Evolutionary conservation across 2,329 filamentous ascomycete species (phyloP).

Genomic region (Pseudocercospora fuligena): DNA sequence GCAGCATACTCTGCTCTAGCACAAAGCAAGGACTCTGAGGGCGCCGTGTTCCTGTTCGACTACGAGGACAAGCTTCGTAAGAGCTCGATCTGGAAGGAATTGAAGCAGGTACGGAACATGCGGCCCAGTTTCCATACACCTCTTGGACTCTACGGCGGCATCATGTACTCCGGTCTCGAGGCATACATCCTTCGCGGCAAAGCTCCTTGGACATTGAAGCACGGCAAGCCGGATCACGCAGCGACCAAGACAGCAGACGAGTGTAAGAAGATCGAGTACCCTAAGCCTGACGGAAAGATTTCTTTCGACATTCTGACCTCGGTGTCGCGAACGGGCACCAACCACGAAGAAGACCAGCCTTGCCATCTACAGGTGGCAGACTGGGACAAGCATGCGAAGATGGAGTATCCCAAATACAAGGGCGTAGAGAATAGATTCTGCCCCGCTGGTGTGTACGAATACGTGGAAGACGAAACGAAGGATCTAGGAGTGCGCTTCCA

Average conservation of each 20-base stretch:
- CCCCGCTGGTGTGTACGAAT: constrained; percentile 96
- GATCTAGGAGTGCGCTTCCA: constrained; percentile 90
- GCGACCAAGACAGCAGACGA: constrained; percentile 80
- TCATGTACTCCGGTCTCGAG: constrained; percentile 91
- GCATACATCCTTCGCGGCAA: constrained; percentile 84
- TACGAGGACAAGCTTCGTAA: constrained; percentile 89
- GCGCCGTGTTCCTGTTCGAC: constrained; percentile 87
- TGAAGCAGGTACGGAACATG: constrained; percentile 96
- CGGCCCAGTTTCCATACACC: constrained; percentile 90
- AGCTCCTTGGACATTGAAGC: constrained; percentile 89
- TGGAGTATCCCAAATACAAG: constrained; percentile 85
- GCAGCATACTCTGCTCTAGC: constrained; percentile 79
- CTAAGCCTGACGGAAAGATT: constrained; percentile 93
- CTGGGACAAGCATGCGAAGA: constrained; percentile 86
- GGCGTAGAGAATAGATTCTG: constrained; percentile 96
- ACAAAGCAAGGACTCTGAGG: constrained; percentile 55
- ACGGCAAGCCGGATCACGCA: constrained; percentile 76
- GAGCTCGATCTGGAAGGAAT: constrained; percentile 89
- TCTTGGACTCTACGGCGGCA: constrained; percentile 84
- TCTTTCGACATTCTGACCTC: constrained; percentile 96
- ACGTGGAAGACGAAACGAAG: constrained; percentile 89
- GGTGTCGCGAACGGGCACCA: constrained; percentile 92
- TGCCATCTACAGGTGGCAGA: constrained; percentile 94
- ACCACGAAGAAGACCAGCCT: constrained; percentile 98
- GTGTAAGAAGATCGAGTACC: constrained; percentile 89